These are phyloP conservation scores for Furcasterigmium furcatum DNA, from an alignment of 2,329 filamentous ascomycete species.

Conservation along the genomic window DNA sequence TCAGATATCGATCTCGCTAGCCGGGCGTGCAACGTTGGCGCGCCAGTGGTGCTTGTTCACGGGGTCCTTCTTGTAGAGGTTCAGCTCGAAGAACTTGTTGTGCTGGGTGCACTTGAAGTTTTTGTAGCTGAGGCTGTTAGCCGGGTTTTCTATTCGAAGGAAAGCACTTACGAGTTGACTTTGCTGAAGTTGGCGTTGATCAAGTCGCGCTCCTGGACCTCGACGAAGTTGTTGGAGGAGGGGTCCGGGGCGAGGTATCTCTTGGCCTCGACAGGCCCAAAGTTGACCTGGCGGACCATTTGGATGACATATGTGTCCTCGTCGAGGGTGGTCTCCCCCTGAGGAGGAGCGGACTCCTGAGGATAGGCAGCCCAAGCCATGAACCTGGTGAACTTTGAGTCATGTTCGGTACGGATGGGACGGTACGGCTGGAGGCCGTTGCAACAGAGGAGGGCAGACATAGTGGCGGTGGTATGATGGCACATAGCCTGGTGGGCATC, in stretches of 20 bases:
- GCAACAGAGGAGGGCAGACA: too few species aligned
- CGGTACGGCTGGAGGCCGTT: too few species aligned
- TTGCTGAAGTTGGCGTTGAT: constrained; percentile 40
- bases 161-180: constrained; percentile 38
- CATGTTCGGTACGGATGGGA: too few species aligned
- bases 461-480: too few species aligned
- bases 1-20: constrained; percentile 31
- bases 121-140: constrained; percentile 45
- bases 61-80: constrained; percentile 44
- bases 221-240: constrained; percentile 19
- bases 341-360: too few species aligned
- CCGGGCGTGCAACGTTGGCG: constrained; percentile 35
- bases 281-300: constrained; percentile 41
- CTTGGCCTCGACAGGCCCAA: constrained; percentile 36
- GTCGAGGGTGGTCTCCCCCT: too few species aligned
- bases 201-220: constrained; percentile 31
- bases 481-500: too few species aligned
- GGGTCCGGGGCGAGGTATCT: constrained; percentile 32
- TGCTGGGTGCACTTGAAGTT: constrained; percentile 40
- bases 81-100: constrained; percentile 45
- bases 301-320: constrained; percentile 27
- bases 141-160: too few species aligned
- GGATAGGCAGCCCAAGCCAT: too few species aligned
- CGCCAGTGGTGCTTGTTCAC: constrained; percentile 42
- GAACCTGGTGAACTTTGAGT: too few species aligned